A percentile compares a stretch with the other conserved stretches of the same genome.
These are phyloP conservation scores for Tricholoma bakamatsutake DNA, from an alignment of 768 basidiomycete genomes.

Conservation along the genomic window DNA sequence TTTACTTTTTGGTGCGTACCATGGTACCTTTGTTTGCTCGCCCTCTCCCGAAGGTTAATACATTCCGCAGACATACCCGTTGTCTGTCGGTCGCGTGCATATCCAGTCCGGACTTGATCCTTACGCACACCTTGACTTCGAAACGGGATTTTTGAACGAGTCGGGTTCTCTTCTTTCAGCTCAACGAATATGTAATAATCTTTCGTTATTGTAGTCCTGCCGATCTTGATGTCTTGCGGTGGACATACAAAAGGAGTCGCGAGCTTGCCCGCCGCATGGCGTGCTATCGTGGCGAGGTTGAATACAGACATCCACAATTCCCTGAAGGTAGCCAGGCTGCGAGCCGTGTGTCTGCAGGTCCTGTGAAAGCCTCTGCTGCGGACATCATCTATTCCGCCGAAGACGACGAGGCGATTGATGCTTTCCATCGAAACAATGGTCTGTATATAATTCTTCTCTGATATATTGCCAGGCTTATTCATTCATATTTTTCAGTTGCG, in stretches of 20 bases:
- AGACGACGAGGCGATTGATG: conserved; percentile 38
- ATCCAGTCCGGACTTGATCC: conserved; percentile 36
- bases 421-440: conserved; percentile 28
- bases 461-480: conserved; percentile 34
- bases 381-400: conserved; percentile 34
- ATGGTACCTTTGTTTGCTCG: neutral
- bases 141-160: conserved; percentile 40
- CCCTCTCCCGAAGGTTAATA: neutral
- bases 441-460: conserved; percentile 3
- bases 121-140: conserved; percentile 37
- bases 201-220: conserved; percentile 23
- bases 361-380: conserved; percentile 27
- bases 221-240: conserved; percentile 40
- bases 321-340: conserved; percentile 28
- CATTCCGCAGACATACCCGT: conserved; percentile 36
- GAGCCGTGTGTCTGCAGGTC: conserved; percentile 17
- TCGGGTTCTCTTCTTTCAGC: conserved; percentile 16
- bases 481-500: conserved; percentile 13
- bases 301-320: conserved; percentile 26
- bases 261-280: conserved; percentile 53
- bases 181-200: neutral
- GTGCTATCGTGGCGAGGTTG: conserved; percentile 32
- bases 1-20: conserved; percentile 16
- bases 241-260: conserved; percentile 49
- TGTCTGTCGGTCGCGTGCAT: conserved; percentile 41